Evolutionary conservation across 257 asterid genomes (phyloP).

Genomic region (Hygrophila difformis): DNA sequence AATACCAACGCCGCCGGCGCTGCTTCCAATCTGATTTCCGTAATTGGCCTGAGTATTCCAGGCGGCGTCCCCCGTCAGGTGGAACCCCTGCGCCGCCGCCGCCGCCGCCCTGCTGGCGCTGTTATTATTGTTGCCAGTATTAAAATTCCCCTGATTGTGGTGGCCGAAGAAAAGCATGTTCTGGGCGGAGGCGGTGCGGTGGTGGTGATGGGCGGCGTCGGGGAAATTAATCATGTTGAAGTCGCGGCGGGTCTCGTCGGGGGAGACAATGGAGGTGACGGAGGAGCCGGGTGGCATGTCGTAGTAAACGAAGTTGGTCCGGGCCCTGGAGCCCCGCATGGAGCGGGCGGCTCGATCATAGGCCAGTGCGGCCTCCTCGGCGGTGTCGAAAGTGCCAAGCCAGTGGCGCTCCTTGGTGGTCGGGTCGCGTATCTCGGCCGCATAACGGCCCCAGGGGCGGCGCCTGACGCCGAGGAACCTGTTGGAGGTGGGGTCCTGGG

Average conservation of each 20-base stretch:
- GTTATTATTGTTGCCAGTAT: too few relatives aligned
- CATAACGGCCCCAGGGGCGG: conserved; percentile 90
- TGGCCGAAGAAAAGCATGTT: conserved; percentile 30
- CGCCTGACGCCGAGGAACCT: conserved; percentile 69
- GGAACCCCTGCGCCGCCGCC: conserved; percentile 24
- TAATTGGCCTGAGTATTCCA: conserved; percentile 14
- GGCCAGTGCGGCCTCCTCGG: conserved; percentile 86
- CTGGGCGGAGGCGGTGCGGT: neutral
- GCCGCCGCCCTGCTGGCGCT: too few relatives aligned
- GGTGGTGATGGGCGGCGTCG: conserved; percentile 4
- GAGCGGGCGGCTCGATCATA: conserved; percentile 84
- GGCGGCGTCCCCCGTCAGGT: conserved; percentile 24
- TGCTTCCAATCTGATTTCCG: neutral
- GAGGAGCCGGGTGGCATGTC: conserved; percentile 89
- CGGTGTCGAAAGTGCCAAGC: conserved; percentile 88
- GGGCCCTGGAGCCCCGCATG: conserved; percentile 61
- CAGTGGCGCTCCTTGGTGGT: conserved; percentile 78
- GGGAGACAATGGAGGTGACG: conserved; percentile 71
- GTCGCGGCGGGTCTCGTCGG: conserved; percentile 46
- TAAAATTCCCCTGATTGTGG: neutral
- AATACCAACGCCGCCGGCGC: neutral
- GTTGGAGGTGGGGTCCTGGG: conserved; percentile 21
- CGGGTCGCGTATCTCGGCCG: conserved; percentile 85
- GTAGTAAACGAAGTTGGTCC: conserved; percentile 79
- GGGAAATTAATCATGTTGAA: conserved; percentile 26